phyloP scores from a whole-genome alignment of 768 basidiomycete species.

The Mrakia gelida region DNA sequence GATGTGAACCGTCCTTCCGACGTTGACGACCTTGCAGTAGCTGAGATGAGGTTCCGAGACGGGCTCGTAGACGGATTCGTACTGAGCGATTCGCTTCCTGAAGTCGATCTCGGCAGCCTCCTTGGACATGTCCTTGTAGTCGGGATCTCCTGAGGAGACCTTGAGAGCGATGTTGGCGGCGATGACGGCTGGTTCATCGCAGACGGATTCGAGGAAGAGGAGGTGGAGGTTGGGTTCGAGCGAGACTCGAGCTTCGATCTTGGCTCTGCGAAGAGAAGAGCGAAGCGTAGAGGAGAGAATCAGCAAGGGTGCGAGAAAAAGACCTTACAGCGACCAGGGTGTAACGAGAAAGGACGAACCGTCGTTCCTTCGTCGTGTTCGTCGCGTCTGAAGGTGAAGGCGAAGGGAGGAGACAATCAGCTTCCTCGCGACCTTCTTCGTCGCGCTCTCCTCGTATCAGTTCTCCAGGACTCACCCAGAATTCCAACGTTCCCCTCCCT shows the following conservation, averaged over 20 bases:
- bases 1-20: slow-evolving; percentile 76
- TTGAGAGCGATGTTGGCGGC: slow-evolving; percentile 95
- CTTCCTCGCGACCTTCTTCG: too few species aligned
- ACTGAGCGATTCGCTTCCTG: slow-evolving; percentile 79
- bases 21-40: slow-evolving; percentile 86
- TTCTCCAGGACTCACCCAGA: slow-evolving; percentile 59
- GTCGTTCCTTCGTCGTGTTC: slow-evolving; percentile 74
- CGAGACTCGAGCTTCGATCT: slow-evolving; percentile 75
- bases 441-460: neutral
- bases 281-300: neutral
- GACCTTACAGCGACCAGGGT: slow-evolving; percentile 32
- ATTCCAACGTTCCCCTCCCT: slow-evolving; percentile 90
- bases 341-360: slow-evolving; percentile 49
- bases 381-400: slow-evolving; percentile 73
- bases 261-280: slow-evolving; percentile 53
- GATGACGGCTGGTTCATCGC: slow-evolving; percentile 88
- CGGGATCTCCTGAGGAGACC: slow-evolving; percentile 92
- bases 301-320: neutral
- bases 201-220: slow-evolving; percentile 91
- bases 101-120: slow-evolving; percentile 89
- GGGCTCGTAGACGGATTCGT: slow-evolving; percentile 93
- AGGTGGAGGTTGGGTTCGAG: slow-evolving; percentile 80
- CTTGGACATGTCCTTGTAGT: slow-evolving; percentile 83
- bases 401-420: neutral
- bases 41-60: slow-evolving; percentile 80